A percentile compares a stretch with the other conserved stretches of the same genome.
Evolutionary conservation across 1,284 basidiomycete species (phyloP).

Genomic region (Trichosporon sp.): DNA sequence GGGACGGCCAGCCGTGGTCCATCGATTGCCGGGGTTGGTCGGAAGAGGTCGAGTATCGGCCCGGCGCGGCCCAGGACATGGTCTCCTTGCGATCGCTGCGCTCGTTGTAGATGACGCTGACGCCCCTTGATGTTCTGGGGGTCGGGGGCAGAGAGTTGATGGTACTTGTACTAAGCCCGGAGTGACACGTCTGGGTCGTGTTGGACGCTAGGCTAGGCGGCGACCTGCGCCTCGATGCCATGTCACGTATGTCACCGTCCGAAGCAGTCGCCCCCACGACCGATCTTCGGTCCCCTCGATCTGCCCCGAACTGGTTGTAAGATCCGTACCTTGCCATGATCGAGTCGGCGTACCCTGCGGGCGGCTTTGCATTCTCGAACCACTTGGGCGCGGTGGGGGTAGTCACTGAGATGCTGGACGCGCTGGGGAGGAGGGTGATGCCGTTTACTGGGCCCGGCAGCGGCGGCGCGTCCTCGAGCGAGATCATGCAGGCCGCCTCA

Average conservation of each 20-base stretch:
- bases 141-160: neutral
- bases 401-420: neutral
- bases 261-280: neutral
- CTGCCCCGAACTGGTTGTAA: neutral
- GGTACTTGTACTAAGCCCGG: neutral
- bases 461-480: neutral
- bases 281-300: neutral
- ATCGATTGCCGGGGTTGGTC: neutral
- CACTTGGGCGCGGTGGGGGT: neutral
- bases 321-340: neutral
- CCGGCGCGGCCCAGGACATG: neutral
- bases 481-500: neutral
- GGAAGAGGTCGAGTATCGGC: neutral
- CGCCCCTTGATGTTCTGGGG: neutral
- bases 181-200: neutral
- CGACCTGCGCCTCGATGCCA: neutral
- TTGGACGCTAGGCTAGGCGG: neutral
- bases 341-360: neutral
- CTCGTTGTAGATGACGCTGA: neutral
- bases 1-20: neutral
- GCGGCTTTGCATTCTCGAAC: neutral
- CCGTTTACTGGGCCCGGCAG: neutral
- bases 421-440: neutral
- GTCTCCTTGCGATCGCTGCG: neutral
- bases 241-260: neutral